Base-by-base conservation (phyloP, 2,329 filamentous ascomycete genomes). In the Karstenula rhodostoma region DNA sequence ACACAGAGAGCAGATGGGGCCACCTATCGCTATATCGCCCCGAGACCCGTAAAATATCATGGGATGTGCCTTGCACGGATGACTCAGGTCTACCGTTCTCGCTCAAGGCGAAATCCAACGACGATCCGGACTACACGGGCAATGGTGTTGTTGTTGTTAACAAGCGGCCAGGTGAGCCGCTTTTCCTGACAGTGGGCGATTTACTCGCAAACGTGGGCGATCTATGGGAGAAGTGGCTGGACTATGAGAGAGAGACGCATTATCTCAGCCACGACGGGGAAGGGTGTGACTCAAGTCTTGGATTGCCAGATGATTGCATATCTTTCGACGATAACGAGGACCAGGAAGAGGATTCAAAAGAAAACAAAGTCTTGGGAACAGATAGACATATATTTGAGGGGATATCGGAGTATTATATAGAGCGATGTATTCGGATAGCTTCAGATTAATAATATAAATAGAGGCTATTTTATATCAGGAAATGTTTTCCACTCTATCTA, bases 1-100 rank as follows among this genome's bases (percentile, higher is more conserved):
- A 17, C 25, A 27, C 54, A 2, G 32, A 42, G 35, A 7, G 42
- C 13, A 40, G 12, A 10, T 57, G 54, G 54, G 54, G 2, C 10
- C 19, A 49, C 29, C 49, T 50, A 7, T 50, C 54, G 15, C 19
- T 57, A 5, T 57, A 42, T 32, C 43, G 54, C 0, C 54, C 54
- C 9, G 29, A 40, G 3, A 3, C 44, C 12, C n/a, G 15, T 17
- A 43, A 6, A 1, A 19, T 40, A n/a, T 1, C n/a, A 6, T 40
- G 27, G 33, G 10, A 27, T 2, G 23, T 25, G 2, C 17, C 27
- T 10, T 13, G 10, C 22, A 40, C 43, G 1, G 51, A 44, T 19
- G 37, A 44, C 3, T 9, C 37, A 13, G 37, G 51, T 0, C 19
- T 44, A 1, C 22, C 9, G 12, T 44, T 55, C 23, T 8, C 19